Evolutionary conservation across 75 land plant species (phyloP).

Genomic region (Picea glauca): DNA sequence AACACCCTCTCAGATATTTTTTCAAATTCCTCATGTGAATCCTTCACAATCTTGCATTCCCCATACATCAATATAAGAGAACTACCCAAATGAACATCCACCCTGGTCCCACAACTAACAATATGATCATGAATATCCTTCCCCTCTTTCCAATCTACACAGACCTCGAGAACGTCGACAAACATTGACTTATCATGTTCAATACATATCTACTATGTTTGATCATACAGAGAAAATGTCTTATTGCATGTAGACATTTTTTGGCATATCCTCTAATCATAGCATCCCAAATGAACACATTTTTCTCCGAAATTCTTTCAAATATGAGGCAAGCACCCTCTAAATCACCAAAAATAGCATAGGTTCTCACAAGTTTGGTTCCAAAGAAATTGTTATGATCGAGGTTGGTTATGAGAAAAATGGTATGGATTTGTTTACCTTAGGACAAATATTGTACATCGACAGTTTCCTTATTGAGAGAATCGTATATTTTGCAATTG

Average conservation of each 20-base stretch:
- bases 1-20: too few species aligned
- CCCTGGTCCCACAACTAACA: too few species aligned
- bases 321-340: not conserved
- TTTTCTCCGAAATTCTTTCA: not conserved
- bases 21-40: too few species aligned
- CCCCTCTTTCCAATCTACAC: too few species aligned
- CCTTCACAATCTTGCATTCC: not conserved
- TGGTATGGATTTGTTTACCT: not conserved
- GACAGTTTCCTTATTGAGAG: not conserved
- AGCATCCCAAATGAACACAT: slow-evolving; percentile 16
- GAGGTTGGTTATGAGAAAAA: too few species aligned
- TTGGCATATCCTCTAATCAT: slow-evolving; percentile 12
- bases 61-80: too few species aligned
- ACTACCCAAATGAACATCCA: too few species aligned
- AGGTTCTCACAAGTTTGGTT: not conserved
- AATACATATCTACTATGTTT: too few species aligned
- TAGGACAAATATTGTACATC: not conserved
- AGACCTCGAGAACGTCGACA: too few species aligned
- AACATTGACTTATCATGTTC: too few species aligned
- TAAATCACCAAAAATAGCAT: not conserved
- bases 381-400: not conserved
- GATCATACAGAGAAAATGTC: not conserved
- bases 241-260: not conserved
- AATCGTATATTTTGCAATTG: not conserved
- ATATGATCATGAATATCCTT: too few species aligned